Conservation (phyloP, 1,284 basidiomycete species). For the Anthracocystis setariae region DNA sequence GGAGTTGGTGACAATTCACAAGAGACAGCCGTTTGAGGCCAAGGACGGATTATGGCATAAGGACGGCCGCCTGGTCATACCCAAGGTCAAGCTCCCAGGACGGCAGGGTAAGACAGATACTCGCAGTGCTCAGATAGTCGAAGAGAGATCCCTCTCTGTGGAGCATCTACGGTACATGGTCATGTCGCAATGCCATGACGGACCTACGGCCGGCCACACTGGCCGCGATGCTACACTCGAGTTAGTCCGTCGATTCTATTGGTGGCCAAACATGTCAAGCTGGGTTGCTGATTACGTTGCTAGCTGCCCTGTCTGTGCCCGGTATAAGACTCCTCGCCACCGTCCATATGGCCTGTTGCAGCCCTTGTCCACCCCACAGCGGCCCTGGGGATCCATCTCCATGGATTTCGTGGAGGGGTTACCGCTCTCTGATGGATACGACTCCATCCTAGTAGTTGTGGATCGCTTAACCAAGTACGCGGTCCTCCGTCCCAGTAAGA, state of each 20-base stretch:
- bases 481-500: constrained; percentile 73
- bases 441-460: too few relatives aligned
- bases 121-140: not conserved
- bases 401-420: too few relatives aligned
- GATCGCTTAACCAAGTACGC: constrained; percentile 68
- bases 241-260: constrained; percentile 68
- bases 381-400: constrained; percentile 69
- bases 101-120: too few relatives aligned
- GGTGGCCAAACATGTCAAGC: constrained; percentile 63
- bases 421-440: too few relatives aligned
- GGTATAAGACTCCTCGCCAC: constrained; percentile 54
- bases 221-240: constrained; percentile 3
- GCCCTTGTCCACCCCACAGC: constrained; percentile 64
- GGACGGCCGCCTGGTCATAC: too few relatives aligned
- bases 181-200: constrained; percentile 8
- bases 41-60: too few relatives aligned
- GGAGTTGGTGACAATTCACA: too few relatives aligned
- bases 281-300: constrained; percentile 68
- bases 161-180: constrained; percentile 9
- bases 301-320: constrained; percentile 69
- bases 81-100: too few relatives aligned
- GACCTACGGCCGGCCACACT: constrained; percentile 4
- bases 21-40: too few relatives aligned
- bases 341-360: constrained; percentile 67
- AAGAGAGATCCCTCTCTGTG: not conserved